Evolutionary conservation across 345 rosid species (phyloP).

Genomic region (Dipteronia sinensis): DNA sequence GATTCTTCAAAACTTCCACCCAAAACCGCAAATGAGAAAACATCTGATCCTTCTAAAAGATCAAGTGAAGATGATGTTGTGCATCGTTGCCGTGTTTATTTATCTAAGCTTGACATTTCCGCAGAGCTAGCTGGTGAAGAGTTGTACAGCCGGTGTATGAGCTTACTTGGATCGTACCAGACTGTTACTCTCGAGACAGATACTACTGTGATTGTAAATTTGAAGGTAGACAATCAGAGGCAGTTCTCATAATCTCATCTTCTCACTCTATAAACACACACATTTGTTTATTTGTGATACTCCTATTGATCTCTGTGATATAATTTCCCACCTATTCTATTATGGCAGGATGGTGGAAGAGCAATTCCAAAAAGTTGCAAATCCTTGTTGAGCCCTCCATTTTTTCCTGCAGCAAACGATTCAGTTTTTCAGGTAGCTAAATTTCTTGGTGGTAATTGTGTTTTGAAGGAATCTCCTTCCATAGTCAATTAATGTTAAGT

Average conservation of each 20-base stretch:
- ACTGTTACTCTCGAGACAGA: slow-evolving; percentile 44
- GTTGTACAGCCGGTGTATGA: slow-evolving; percentile 51
- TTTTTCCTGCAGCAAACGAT: slow-evolving; percentile 56
- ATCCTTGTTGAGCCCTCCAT: slow-evolving; percentile 43
- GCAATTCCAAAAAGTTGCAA: slow-evolving; percentile 51
- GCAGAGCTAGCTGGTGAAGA: slow-evolving; percentile 71
- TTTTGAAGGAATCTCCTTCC: not conserved
- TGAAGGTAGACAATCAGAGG: slow-evolving; percentile 50
- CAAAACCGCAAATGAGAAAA: slow-evolving; percentile 35
- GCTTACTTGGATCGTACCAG: slow-evolving; percentile 41
- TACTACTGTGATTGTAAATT: slow-evolving; percentile 48
- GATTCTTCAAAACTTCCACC: slow-evolving; percentile 40
- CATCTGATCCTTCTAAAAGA: slow-evolving; percentile 38
- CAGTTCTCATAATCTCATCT: not conserved
- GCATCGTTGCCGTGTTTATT: slow-evolving; percentile 48
- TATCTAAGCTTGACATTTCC: slow-evolving; percentile 87
- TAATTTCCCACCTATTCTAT: slow-evolving; percentile 7
- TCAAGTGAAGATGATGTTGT: slow-evolving; percentile 32
- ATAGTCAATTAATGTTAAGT: not conserved
- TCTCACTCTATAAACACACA: not conserved
- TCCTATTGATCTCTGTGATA: slow-evolving; percentile 16
- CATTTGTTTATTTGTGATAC: not conserved
- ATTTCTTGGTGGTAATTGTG: not conserved
- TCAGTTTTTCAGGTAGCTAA: slow-evolving; percentile 67
- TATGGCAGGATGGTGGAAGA: slow-evolving; percentile 70